Percentiles rank a stretch among this genome's conserved stretches.
Conservation (phyloP, 306 rosid species). For the Corylus heterophylla region DNA sequence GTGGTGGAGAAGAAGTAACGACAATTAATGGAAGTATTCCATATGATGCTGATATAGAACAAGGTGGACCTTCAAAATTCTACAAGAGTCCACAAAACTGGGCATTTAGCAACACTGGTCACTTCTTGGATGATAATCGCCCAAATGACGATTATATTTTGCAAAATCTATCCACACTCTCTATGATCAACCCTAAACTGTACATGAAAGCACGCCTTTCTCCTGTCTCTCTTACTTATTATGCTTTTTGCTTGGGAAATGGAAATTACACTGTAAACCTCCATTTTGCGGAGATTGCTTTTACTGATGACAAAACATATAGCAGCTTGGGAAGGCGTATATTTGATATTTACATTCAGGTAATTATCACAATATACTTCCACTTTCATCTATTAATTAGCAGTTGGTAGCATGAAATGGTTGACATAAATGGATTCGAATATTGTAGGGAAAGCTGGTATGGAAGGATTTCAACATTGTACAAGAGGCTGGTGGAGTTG, state of each 20-base stretch:
- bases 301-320: constrained; percentile 19
- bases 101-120: constrained; percentile 44
- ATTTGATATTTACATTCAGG: constrained; percentile 51
- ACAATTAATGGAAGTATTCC: not conserved
- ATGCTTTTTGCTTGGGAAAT: constrained; percentile 38
- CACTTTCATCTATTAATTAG: not conserved
- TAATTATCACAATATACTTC: not conserved
- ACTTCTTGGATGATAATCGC: constrained; percentile 16
- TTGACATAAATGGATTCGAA: not conserved
- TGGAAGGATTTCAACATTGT: too few relatives aligned
- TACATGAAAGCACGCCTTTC: constrained; percentile 51
- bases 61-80: constrained; percentile 23
- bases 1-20: constrained; percentile 32
- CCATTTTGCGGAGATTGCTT: constrained; percentile 45
- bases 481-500: too few relatives aligned
- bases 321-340: constrained; percentile 54
- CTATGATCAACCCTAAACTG: constrained; percentile 24
- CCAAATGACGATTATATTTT: not conserved
- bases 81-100: constrained; percentile 12
- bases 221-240: constrained; percentile 48
- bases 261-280: constrained; percentile 42
- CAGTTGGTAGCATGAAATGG: too few relatives aligned
- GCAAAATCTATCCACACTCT: constrained; percentile 24
- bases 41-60: constrained; percentile 19
- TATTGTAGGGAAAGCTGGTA: too few relatives aligned